Evolutionary conservation across 176 grass and related monocot genomes (phyloP), one percentile per base, ranked within the genome.

Genomic region (Carex pumila): DNA sequence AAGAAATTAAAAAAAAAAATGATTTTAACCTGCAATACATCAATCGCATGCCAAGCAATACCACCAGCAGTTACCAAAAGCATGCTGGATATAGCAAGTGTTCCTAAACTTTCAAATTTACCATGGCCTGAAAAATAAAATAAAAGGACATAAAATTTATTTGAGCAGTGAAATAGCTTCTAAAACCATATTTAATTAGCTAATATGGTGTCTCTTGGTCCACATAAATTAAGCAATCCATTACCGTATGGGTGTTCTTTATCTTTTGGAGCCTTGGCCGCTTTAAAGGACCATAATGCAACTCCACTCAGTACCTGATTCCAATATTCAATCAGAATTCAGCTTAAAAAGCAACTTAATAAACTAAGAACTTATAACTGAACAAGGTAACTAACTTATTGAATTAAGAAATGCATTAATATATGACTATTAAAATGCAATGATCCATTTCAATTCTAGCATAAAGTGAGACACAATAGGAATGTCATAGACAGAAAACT

Each of bases 11-110:
- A 83, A 62, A 1, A 72, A 72, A 87, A 89, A 91, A 79, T 75
- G 31, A 30, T 90, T 83, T 79, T 65, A 87, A 95, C 95, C 92
- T 95, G 89, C 78, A 98, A 88, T 93, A 98, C 91, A 90, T 98
- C 95, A 90, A 95, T 84, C 87, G 95, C 87, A 93, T 98, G 95
- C 95, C 95, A 98, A 56, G 91, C 92, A 80, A 98, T 95, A 61
- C 95, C 95, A 86, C 95, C 95, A 71, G 95, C 90, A 39, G 92
- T 95, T 81, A 90, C 49, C 85, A 98, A 86, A 85, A 98, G 81
- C 95, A 98, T 98, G 80, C 92, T 84, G 64, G 95, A 98, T 87
- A 98, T 95, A n/a, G 87, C 88, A 87, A 98, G 92, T 65, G 92
- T 79, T 80, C 92, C 92, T 54, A 93, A 78, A 84, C 92, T 93